Conservation (phyloP, 306 rosid genomes). For the Cucumis hystrix region DNA sequence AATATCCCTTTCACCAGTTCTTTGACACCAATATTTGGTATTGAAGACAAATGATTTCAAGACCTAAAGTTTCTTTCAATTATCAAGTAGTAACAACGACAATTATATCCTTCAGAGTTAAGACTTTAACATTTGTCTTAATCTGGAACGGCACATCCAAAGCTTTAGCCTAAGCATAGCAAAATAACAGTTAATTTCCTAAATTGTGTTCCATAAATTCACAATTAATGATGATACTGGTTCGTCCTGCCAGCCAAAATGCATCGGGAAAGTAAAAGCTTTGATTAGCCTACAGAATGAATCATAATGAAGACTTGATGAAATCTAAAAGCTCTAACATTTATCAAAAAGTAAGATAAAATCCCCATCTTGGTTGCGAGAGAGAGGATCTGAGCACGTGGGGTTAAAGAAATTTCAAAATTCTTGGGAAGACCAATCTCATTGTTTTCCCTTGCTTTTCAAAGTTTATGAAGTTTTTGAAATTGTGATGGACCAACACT, state of each 20-base stretch:
- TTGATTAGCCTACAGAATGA: neutral
- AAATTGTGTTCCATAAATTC: neutral
- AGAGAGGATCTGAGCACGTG: neutral
- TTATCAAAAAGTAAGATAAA: neutral
- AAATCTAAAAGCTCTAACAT: neutral
- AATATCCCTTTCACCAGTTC: neutral
- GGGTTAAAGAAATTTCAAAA: neutral
- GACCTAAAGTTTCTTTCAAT: neutral
- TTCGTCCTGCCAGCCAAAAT: neutral
- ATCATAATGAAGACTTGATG: neutral
- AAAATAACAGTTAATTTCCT: neutral
- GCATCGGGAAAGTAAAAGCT: neutral
- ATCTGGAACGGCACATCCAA: neutral
- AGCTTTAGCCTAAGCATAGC: neutral
- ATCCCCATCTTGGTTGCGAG: neutral
- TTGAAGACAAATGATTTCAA: neutral
- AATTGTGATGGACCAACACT: neutral
- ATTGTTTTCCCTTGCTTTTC: neutral
- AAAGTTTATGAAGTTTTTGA: neutral
- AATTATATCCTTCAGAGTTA: neutral
- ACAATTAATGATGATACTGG: neutral
- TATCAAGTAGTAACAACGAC: neutral
- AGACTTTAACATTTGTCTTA: neutral
- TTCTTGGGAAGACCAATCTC: neutral
- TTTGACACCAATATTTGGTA: neutral